Base-by-base conservation (phyloP, 192 early-diverging fungal species). In the Allomyces macrogynus region DNA sequence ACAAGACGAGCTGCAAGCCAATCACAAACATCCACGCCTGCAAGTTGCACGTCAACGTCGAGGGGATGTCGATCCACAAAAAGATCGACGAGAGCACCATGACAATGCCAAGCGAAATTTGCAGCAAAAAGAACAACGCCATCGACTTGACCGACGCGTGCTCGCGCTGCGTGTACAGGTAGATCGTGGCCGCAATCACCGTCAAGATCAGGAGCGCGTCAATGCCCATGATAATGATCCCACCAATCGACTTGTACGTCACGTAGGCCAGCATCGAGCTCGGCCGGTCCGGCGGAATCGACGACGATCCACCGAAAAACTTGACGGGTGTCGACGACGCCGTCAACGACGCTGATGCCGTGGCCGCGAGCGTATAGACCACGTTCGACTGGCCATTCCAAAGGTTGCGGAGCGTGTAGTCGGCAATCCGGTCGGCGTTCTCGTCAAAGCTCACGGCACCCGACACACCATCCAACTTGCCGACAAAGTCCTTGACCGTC, bases 41-140 rank as follows among this genome's bases (percentile, higher is more conserved):
- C 49, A 57, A n/a, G 49, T 57, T 57, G 49, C 49, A 57, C 49
- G 49, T 57, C 49, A 57, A n/a, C 49, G 49, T n/a, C 16, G 49
- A 9, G 2, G 49, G 49, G 16, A n/a, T 14, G 49, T 20, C 49
- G 49, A 57, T n/a, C 49, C 49, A 57, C 9, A 57, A 10, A 3
- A 57, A 14, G 3, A n/a, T 57, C 16, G 16, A 20, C 49, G 16
- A 7, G 16, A 57, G 49, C 49, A n/a, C 20, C 49, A 57, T 57
- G 49, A 14, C 12, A 3, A 57, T 14, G 1, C 49, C 49, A 16
- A 57, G 16, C 49, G 49, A 57, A 20, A 57, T 57, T 16, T 20
- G 49, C 16, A 14, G 16, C 49, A 57, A n/a, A 3, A 57, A 20
- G 3, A n/a, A n/a, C 49, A 57, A n/a, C 0, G 49, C 12, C 49